These are phyloP conservation scores for Dendrostoma leiphaemia DNA, from an alignment of 2,329 filamentous ascomycete genomes.

Conservation along the genomic window DNA sequence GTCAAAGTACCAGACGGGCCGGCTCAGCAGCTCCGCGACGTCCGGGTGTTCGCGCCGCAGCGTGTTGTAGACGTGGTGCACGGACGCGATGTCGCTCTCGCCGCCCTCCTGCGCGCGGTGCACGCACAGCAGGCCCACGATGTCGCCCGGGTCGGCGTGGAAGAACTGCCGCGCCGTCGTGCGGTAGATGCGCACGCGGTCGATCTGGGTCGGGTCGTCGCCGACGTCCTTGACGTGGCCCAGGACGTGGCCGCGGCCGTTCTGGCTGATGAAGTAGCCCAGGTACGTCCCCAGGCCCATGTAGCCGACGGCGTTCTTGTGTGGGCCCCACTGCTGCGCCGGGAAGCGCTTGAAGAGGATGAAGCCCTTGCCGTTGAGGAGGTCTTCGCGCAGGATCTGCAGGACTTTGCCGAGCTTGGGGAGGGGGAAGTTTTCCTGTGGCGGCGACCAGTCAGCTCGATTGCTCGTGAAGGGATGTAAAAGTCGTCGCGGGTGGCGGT, in stretches of 20 bases:
- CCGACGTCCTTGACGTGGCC: slow-evolving; percentile 89
- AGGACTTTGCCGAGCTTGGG: slow-evolving; percentile 38
- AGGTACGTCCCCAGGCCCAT: slow-evolving; percentile 85
- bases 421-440: slow-evolving; percentile 41
- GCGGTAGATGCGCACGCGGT: slow-evolving; percentile 86
- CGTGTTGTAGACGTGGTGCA: slow-evolving; percentile 79
- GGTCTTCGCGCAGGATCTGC: slow-evolving; percentile 35
- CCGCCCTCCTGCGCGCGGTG: slow-evolving; percentile 76
- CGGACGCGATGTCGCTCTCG: slow-evolving; percentile 77
- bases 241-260: slow-evolving; percentile 79
- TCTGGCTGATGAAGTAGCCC: slow-evolving; percentile 86
- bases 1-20: slow-evolving; percentile 89
- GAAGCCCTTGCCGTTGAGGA: slow-evolving; percentile 81
- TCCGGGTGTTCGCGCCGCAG: slow-evolving; percentile 74
- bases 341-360: slow-evolving; percentile 87
- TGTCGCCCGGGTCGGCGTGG: slow-evolving; percentile 79
- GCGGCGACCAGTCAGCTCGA: background rate
- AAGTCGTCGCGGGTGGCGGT: background rate
- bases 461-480: background rate
- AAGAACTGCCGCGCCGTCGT: slow-evolving; percentile 85
- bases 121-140: slow-evolving; percentile 81
- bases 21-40: slow-evolving; percentile 70
- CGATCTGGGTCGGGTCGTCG: slow-evolving; percentile 76
- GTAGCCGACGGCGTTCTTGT: slow-evolving; percentile 84
- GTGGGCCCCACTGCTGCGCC: slow-evolving; percentile 69